Evolutionary conservation across 805 yeast genomes (phyloP), one percentile per base, ranked within the genome.

Genomic region (Ogataea degrootiae): DNA sequence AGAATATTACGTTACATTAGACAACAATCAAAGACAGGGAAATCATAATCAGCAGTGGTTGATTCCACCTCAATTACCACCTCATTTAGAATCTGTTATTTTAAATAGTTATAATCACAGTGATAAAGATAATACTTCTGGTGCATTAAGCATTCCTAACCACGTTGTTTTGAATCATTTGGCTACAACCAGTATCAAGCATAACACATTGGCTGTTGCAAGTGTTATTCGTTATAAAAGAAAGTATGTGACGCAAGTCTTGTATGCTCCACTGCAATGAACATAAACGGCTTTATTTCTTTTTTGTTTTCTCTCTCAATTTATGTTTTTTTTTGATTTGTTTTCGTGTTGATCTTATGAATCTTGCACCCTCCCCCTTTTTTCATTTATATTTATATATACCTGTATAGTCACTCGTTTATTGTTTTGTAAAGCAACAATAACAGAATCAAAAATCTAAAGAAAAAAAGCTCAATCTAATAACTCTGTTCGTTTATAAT

Each of bases 1-100:
- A 61, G 90, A 85, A 56, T 87, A 87, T 60, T 87, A 87, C 59
- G 69, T 82, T 41, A 87, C 92, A 1, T 72, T 87, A 43, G 95
- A 87, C 59, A 80, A 79, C 57, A 79, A 84, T 39, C 83, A 82
- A 61, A 52, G 58, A 43, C 72, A 72, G 41, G 67, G 61, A 62
- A 76, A 72, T 66, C 82, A 66, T 68, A 83, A 73, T 76, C 70
- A 66, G 45, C 71, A 68, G 44, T 68, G 72, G 73, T 78, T 91
- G 45, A 89, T 95, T 31, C 98, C 99, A 19, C 99, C 99, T 21
- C 96, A 87, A 62, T 74, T 94, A 43, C 99, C 99, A 8, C 99
- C 99, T 9, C 99, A 92, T 66, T 74, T 94, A 50, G 99, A 94
- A 63, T 85, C 86, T 59, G 98, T 94, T 47, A 90, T 94, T 46